phyloP scores from a whole-genome alignment of 345 rosid genomes.

The Linum trigynum region DNA sequence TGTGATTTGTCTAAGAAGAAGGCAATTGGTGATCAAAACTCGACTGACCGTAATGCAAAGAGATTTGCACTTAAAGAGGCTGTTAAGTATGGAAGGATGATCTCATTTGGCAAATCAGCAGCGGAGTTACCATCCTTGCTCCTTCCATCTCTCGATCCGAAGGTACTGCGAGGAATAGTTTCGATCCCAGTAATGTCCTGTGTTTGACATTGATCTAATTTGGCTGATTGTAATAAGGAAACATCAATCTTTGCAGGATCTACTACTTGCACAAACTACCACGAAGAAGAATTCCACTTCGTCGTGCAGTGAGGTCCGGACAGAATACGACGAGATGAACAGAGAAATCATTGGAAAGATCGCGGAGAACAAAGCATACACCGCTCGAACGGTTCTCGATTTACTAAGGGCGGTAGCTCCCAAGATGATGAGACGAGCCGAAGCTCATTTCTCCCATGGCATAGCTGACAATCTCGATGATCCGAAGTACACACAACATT shows the following conservation, averaged over 20 bases:
- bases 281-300: conserved; percentile 13
- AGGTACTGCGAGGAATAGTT: conserved; percentile 21
- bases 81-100: conserved; percentile 48
- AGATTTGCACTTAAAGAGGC: conserved; percentile 29
- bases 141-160: conserved; percentile 26
- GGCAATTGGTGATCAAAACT: conserved; percentile 13
- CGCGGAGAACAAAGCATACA: conserved; percentile 50
- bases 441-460: conserved; percentile 70
- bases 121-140: conserved; percentile 36
- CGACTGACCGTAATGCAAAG: conserved; percentile 25
- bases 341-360: conserved; percentile 32
- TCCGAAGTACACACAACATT: conserved; percentile 41
- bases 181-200: not conserved
- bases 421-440: conserved; percentile 52
- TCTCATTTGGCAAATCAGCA: conserved; percentile 52
- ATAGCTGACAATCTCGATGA: conserved; percentile 58
- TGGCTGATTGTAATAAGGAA: not conserved
- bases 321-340: conserved; percentile 53
- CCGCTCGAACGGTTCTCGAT: conserved; percentile 35
- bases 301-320: conserved; percentile 44
- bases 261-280: conserved; percentile 5
- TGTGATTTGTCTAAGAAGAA: conserved; percentile 33
- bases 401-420: conserved; percentile 56
- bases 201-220: not conserved
- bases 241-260: conserved; percentile 21